Evolutionary conservation across 176 grass and related monocot species (phyloP), one percentile per base, ranked within the genome.

Genomic region (Thalia dealbata): DNA sequence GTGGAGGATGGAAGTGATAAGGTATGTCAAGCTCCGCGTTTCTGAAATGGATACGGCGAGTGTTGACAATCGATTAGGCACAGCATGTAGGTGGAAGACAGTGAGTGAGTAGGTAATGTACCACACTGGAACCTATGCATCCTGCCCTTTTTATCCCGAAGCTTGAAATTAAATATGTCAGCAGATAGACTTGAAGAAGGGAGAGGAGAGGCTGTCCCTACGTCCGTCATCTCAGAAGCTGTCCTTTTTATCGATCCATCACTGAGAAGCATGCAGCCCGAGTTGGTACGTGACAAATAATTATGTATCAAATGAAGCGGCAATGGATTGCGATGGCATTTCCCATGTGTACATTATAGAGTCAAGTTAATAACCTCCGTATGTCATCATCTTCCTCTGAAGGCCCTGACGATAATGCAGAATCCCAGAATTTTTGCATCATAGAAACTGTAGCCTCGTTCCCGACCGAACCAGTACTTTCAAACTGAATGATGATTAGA

Each of bases 361-460:
- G 30, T 46, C 45, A 52, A 22, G 26, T 52, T 83, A 89, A n/a
- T n/a, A n/a, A n/a, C 75, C 78, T 84, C 28, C 78, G 64, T 45
- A 83, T 77, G 46, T 82, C 74, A 24, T 73, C 71, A 45, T 96
- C 86, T 11, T 96, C 86, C n/a, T 91, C 83, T 0, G 82, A 21
- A 19, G 83, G 83, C 6, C 78, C 65, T 59, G 83, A 63, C 14
- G 91, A 81, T 83, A 96, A 82, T 41, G 86, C 79, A 1, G 88
- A 82, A 67, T 88, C 88, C 88, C 85, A 96, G 66, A 96, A 91
- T 76, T 87, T 86, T 67, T 96, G 88, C 61, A 96, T 88, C 73
- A 85, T 66, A 10, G 88, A 91, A 48, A 82, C 75, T 0, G 83
- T 29, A 16, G 79, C 76, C 0, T 89, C 81, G 1, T 67, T 85